Base-by-base conservation (phyloP, 768 basidiomycete genomes). In the Lactarius indigo region DNA sequence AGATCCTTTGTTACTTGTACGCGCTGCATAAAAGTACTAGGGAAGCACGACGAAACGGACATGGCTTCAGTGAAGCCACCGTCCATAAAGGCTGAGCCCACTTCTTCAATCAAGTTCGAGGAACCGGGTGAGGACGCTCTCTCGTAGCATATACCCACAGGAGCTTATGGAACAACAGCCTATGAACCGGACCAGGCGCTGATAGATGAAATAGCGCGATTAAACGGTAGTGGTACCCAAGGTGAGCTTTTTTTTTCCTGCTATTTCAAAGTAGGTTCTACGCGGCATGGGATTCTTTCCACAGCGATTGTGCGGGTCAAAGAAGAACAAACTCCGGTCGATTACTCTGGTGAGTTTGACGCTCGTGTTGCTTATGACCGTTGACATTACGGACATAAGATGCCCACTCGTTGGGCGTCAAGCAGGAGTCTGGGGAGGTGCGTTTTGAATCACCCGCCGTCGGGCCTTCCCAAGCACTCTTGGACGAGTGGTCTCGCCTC, bases 201-300 rank as follows among this genome's bases (percentile, higher is more conserved):
- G n/a, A 63, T 62, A 64, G 58, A 64, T 56, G 62, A 68, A n/a
- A 68, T 68, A 20, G 66, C 66, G 41, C 52, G 59, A 10, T 42
- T 68, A 17, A 56, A 37, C 28, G 52, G 57, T 12, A 13, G 35
- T 1, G 62, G 58, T 7, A 18, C 42, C 20, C 62, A 68, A 56
- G 33, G 63, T 18, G 42, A 52, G 52, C 7, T 5, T 23, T 37
- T 57, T 37, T 57, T 57, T 39, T 39, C 35, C 20, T n/a, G 30
- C 26, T 42, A 26, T 8, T 17, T 37, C 37, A 31, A 58, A 52
- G 6, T 10, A 23, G 4, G 30, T 23, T 26, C 41, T 8, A 20
- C 9, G 33, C 54, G 65, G 35, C 61, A 54, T 20, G 23, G 35
- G 7, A 17, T 26, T 15, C 6, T 33, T 50, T 62, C 18, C 26